Evolutionary conservation across 2,329 filamentous ascomycete genomes (phyloP), one percentile per base, ranked within the genome.

Genomic region (Podosphaera xanthii): DNA sequence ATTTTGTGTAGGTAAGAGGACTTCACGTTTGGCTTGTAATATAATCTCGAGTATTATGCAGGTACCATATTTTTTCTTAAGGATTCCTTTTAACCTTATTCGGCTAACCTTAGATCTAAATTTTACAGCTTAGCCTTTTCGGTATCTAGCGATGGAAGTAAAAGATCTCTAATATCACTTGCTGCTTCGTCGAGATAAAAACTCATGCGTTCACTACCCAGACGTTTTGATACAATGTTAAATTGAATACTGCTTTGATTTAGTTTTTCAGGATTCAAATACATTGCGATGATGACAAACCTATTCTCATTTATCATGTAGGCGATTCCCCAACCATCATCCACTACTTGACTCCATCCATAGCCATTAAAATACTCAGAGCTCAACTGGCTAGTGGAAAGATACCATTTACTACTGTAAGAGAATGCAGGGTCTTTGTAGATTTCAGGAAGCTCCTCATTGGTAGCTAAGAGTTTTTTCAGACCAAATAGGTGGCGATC

Each of bases 251-350:
- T 94, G 64, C 49, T 59, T 14, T 8, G 40, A 2, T 36, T 70
- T 65, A 71, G 67, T 59, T 10, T 36, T 50, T 50, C 4, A 35
- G 8, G 7, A 33, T 38, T 22, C 1, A 36, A 58, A 53, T 8
- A n/a, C 8, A 2, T 14, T 30, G 10, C 33, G 34, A 34, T 4
- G 36, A 3, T 49, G 30, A 68, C 75, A 71, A 70, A 87, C 84
- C 82, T 90, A 72, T 96, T 94, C 77, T 97, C 91, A 70, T 98
- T 98, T 71, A 98, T 97, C 92, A 98, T 98, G 71, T 98, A 98
- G 46, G 92, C 92, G 69, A 98, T 94, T 64, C 92, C 92, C 73
- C 92, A 98, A 36, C 92, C 92, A 61, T 85, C 87, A 68, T 97
- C 90, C 59, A 97, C 86, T 58, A 98, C 92, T 75, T 98, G 91